Conservation (phyloP, 108 stramenopile genomes). For the Aureococcus anophagefferens region DNA sequence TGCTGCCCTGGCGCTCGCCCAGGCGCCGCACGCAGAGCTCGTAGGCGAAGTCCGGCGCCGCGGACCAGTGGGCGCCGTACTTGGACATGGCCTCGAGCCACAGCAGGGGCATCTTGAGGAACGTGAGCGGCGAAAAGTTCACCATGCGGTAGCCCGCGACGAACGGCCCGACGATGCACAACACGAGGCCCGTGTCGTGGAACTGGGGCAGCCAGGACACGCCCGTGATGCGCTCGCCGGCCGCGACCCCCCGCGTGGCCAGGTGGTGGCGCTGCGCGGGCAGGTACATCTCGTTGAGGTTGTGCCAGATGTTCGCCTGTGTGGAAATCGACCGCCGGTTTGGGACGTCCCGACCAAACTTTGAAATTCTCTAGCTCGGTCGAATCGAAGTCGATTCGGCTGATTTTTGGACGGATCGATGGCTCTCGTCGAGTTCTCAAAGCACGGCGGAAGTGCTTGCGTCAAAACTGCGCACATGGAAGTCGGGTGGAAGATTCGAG, state of each 20-base stretch:
- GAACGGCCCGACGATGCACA: constrained; percentile 72
- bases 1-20: too few species aligned
- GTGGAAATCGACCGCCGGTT: too few species aligned
- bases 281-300: constrained; percentile 6
- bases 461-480: too few species aligned
- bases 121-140: constrained; percentile 69
- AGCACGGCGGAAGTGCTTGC: too few species aligned
- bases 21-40: background rate
- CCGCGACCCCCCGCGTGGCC: constrained; percentile 36
- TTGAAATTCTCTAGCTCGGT: too few species aligned
- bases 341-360: too few species aligned
- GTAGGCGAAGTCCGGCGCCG: constrained; percentile 21
- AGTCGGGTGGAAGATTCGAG: too few species aligned
- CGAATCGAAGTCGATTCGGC: too few species aligned
- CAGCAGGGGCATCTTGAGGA: constrained; percentile 80
- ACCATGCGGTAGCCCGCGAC: constrained; percentile 84
- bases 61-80: constrained; percentile 73
- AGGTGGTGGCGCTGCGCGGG: constrained; percentile 12
- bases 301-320: background rate
- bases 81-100: constrained; percentile 77
- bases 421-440: too few species aligned
- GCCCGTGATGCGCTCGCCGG: constrained; percentile 63
- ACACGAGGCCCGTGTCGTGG: constrained; percentile 99
- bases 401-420: too few species aligned
- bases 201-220: constrained; percentile 98